Evolutionary conservation across 345 rosid genomes (phyloP).

Genomic region (Syzygium jambos): DNA sequence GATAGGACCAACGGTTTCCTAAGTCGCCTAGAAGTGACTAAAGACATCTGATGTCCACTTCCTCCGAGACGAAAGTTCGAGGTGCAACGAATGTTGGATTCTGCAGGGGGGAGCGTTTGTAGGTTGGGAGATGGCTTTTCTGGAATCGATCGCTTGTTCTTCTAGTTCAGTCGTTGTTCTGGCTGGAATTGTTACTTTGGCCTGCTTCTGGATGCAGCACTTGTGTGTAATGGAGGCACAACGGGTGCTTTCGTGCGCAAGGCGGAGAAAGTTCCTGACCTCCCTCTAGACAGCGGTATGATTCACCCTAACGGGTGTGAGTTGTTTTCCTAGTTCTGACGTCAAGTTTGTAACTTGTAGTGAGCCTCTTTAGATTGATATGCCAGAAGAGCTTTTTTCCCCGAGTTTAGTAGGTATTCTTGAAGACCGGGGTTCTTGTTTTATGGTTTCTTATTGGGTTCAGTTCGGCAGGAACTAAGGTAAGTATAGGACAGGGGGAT

Average conservation of each 20-base stretch:
- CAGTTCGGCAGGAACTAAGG: not conserved
- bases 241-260: conserved; percentile 50
- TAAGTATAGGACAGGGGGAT: too few species aligned
- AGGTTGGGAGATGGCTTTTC: not conserved
- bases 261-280: conserved; percentile 36
- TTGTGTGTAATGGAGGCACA: conserved; percentile 52
- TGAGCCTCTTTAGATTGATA: not conserved
- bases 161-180: not conserved
- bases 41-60: not conserved
- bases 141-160: not conserved
- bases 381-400: not conserved
- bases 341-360: not conserved
- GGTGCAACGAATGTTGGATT: not conserved
- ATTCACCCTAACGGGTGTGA: conserved; percentile 83
- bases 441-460: not conserved
- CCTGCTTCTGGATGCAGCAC: conserved; percentile 23
- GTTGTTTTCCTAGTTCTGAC: not conserved
- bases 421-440: not conserved
- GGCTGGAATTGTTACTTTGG: conserved; percentile 9
- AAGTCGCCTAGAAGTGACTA: not conserved
- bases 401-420: not conserved
- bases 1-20: not conserved
- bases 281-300: conserved; percentile 72
- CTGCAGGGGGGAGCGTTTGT: not conserved
- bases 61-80: not conserved